Conservation (phyloP, 441 rosid species). For the Mallotus repandus region DNA sequence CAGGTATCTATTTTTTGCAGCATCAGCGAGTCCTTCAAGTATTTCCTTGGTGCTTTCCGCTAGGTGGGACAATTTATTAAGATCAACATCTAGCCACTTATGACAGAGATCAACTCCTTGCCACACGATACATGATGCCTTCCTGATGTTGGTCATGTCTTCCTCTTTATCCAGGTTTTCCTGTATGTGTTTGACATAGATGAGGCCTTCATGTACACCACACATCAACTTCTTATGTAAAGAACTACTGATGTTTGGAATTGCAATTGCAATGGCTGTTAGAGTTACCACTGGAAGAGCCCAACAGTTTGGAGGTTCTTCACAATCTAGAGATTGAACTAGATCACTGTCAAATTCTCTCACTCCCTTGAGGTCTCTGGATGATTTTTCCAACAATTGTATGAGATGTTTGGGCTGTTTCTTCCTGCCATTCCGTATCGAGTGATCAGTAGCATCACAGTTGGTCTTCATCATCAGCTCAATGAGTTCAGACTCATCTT, state of each 20-base stretch:
- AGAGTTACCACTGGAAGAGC: slow-evolving; percentile 77
- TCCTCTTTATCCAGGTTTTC: slow-evolving; percentile 35
- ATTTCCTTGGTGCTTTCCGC: slow-evolving; percentile 41
- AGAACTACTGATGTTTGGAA: slow-evolving; percentile 40
- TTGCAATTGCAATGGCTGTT: slow-evolving; percentile 60
- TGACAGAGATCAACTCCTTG: slow-evolving; percentile 65
- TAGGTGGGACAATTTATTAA: slow-evolving; percentile 43
- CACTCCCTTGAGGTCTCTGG: slow-evolving; percentile 64
- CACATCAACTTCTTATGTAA: slow-evolving; percentile 38
- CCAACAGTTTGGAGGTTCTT: slow-evolving; percentile 73
- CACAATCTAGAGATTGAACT: slow-evolving; percentile 44
- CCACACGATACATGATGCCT: slow-evolving; percentile 65
- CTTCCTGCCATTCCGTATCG: slow-evolving; percentile 53
- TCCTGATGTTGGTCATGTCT: slow-evolving; percentile 38
- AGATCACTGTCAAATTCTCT: slow-evolving; percentile 51
- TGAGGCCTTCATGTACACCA: slow-evolving; percentile 59
- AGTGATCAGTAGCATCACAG: slow-evolving; percentile 53
- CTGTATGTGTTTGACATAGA: slow-evolving; percentile 54
- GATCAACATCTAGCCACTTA: slow-evolving; percentile 69
- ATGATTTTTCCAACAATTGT: slow-evolving; percentile 52
- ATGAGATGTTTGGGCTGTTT: slow-evolving; percentile 60
- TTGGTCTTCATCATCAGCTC: slow-evolving; percentile 57
- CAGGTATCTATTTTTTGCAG: slow-evolving; percentile 47
- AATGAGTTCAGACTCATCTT: slow-evolving; percentile 74
- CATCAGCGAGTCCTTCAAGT: slow-evolving; percentile 49